phyloP scores from a whole-genome alignment of 768 basidiomycete species.

The Hortiboletus flavorubellus region DNA sequence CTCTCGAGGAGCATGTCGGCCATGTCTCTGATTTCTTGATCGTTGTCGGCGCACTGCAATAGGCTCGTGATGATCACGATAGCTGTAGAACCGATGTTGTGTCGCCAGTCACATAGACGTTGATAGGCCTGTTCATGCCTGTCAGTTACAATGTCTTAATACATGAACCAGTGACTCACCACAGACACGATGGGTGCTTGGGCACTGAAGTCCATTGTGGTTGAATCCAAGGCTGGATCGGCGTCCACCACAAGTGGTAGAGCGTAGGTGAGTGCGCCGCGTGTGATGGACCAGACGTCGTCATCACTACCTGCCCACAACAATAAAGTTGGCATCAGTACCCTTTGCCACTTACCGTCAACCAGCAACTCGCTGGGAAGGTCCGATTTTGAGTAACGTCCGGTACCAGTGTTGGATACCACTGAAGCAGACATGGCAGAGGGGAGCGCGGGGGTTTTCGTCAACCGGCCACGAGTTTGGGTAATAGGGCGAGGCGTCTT shows the following conservation, averaged over 20 bases:
- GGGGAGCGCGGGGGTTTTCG: too few species aligned
- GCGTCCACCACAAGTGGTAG: neutral
- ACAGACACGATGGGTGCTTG: neutral
- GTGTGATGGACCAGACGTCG: neutral
- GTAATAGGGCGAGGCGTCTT: too few species aligned
- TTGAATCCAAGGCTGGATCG: neutral
- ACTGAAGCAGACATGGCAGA: too few species aligned
- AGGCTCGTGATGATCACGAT: too few species aligned
- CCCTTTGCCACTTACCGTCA: neutral
- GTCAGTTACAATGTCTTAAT: too few species aligned
- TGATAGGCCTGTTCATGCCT: neutral
- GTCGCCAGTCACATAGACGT: slow-evolving; percentile 3
- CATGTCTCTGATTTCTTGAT: too few species aligned
- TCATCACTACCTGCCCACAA: neutral
- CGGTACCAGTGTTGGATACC: too few species aligned
- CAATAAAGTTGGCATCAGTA: neutral
- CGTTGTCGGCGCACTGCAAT: too few species aligned
- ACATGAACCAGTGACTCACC: neutral
- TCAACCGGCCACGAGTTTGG: too few species aligned
- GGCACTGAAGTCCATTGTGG: neutral
- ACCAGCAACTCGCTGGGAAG: neutral
- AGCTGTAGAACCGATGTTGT: too few species aligned
- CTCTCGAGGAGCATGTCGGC: too few species aligned
- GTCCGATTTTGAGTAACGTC: neutral
- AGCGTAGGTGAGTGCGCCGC: neutral